phyloP scores from a whole-genome alignment of 2,329 filamentous ascomycete genomes.

The Camptophora hylomeconis region DNA sequence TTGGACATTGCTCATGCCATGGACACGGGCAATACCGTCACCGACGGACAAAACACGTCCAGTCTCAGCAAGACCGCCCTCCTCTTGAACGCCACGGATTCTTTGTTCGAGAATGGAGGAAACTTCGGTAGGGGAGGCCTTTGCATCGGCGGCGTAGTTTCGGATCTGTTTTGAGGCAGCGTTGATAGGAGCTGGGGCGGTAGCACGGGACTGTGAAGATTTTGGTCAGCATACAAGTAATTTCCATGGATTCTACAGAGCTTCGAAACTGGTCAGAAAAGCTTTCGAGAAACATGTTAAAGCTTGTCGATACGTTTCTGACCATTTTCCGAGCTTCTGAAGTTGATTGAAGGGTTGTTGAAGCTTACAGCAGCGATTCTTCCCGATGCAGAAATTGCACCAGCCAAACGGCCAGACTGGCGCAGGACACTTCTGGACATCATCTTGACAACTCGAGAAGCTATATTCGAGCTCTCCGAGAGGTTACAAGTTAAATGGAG shows the following conservation, averaged over 20 bases:
- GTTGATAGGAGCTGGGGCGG: constrained; percentile 65
- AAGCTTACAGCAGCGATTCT: constrained; percentile 88
- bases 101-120: constrained; percentile 99
- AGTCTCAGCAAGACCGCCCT: constrained; percentile 92
- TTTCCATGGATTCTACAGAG: background rate
- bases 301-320: constrained; percentile 26
- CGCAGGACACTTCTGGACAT: constrained; percentile 99
- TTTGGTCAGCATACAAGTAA: constrained; percentile 33
- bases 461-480: constrained; percentile 11
- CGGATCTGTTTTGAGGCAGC: constrained; percentile 59
- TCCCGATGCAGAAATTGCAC: constrained; percentile 82
- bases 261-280: constrained; percentile 1
- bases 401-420: constrained; percentile 89
- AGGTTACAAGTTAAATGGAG: constrained; percentile 10
- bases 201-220: constrained; percentile 62
- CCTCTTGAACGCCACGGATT: constrained; percentile 97
- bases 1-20: constrained; percentile 99
- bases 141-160: constrained; percentile 83
- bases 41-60: constrained; percentile 97
- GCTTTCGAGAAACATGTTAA: constrained; percentile 1
- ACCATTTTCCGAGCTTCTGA: constrained; percentile 26
- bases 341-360: constrained; percentile 28
- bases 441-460: constrained; percentile 37
- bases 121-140: constrained; percentile 93
- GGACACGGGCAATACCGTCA: constrained; percentile 99